Evolutionary conservation across 2,329 filamentous ascomycete species (phyloP).

Genomic region (Cladophialophora psammophila): DNA sequence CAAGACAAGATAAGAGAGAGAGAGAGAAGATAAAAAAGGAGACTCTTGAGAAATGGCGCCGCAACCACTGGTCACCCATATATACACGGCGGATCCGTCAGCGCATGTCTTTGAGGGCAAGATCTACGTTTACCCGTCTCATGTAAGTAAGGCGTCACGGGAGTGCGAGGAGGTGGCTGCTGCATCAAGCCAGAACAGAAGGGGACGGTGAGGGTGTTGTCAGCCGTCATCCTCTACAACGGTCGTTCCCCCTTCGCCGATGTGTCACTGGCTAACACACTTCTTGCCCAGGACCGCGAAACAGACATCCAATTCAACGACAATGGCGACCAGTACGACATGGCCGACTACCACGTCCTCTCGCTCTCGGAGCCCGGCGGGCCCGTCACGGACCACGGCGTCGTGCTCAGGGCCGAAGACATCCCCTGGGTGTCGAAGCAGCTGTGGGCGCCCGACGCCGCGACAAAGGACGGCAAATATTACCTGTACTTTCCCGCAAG

Average conservation of each 20-base stretch:
- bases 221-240: background rate
- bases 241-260: background rate
- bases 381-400: constrained; percentile 74
- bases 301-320: constrained; percentile 78
- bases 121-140: constrained; percentile 79
- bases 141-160: constrained; percentile 24
- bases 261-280: background rate
- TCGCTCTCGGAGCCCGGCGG: constrained; percentile 63
- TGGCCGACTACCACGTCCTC: constrained; percentile 84
- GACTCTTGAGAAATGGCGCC: constrained; percentile 12
- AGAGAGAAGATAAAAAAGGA: no score
- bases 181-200: background rate
- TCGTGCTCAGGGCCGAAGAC: constrained; percentile 69
- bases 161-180: background rate
- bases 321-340: constrained; percentile 86
- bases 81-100: constrained; percentile 82
- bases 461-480: constrained; percentile 65
- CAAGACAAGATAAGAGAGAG: background rate
- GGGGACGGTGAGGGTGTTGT: background rate
- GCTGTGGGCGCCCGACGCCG: constrained; percentile 81
- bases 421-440: constrained; percentile 81
- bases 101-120: constrained; percentile 79
- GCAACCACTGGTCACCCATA: constrained; percentile 71
- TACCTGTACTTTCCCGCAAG: constrained; percentile 80
- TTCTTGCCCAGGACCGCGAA: constrained; percentile 69